Evolutionary conservation across 2,329 filamentous ascomycete genomes (phyloP), one percentile per base, ranked within the genome.

Genomic region (Xylariaceae sp.): DNA sequence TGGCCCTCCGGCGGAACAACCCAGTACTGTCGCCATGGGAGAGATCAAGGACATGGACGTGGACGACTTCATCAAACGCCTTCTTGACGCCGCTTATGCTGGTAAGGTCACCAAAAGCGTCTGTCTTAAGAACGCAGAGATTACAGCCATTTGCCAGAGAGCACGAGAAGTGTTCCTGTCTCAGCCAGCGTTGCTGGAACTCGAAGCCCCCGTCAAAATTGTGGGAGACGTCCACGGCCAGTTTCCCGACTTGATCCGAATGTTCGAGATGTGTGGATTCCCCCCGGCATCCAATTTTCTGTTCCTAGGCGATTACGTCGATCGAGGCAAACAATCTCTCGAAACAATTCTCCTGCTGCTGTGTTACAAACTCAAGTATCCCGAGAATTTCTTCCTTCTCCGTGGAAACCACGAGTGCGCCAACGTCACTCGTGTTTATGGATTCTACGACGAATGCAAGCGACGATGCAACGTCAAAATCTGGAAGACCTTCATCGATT

Each of bases 381-480:
- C 94, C 53, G 94, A 99, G 80, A 99, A 99, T 82, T 97, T 99
- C 81, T 99, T 99, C 82, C 89, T 99, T 67, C 86, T 99, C 61
- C 91, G 94, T 68, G 94, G 94, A 65, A 99, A 99, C 82, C 94
- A 99, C 82, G 94, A 99, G 78, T 97, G 94, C 79, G 94, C 94
- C 61, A 96, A 90, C 56, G 96, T 99, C 82, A 99, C 96, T 81
- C 91, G 94, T 73, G 96, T 97, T 77, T 99, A 99, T 76, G 94
- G 94, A 62, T 99, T 99, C 82, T 99, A 99, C 82, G 94, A 99
- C 73, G 93, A 99, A 78, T 99, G 93, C 87, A 99, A 99, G 83
- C 88, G 94, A 73, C 85, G 93, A 69, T 97, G 96, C 81, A 99
- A 97, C 79, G 96, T 97, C 82, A 97, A 97, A 85, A 84, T 97